Evolutionary conservation across 805 yeast species (phyloP).

Genomic region (Suhomyces canberraensis): DNA sequence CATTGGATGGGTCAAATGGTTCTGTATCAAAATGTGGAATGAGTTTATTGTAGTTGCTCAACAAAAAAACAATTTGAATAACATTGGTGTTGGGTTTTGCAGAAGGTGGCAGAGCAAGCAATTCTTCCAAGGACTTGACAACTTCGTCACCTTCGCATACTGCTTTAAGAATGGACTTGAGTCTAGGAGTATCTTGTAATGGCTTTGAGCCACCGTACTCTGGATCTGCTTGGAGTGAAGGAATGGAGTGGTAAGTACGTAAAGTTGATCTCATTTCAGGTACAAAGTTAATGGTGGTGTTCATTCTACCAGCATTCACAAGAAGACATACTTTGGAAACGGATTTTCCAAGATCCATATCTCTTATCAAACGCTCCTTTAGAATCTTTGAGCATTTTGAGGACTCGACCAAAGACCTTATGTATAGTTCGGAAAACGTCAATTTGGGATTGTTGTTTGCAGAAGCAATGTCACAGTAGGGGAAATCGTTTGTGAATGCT

Average conservation of each 20-base stretch:
- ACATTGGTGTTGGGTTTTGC: slow-evolving; percentile 53
- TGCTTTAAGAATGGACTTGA: slow-evolving; percentile 84
- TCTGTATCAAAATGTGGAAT: slow-evolving; percentile 24
- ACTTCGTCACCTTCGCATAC: slow-evolving; percentile 69
- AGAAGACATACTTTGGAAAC: slow-evolving; percentile 80
- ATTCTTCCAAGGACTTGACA: slow-evolving; percentile 47
- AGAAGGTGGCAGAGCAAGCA: slow-evolving; percentile 32
- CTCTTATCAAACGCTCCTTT: slow-evolving; percentile 68
- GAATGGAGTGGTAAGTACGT: slow-evolving; percentile 91
- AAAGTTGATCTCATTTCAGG: slow-evolving; percentile 93
- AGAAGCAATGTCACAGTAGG: slow-evolving; percentile 36
- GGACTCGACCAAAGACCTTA: slow-evolving; percentile 77
- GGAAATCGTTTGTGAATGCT: slow-evolving; percentile 67
- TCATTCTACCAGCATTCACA: slow-evolving; percentile 90
- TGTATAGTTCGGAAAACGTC: slow-evolving; percentile 81
- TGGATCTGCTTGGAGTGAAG: slow-evolving; percentile 74
- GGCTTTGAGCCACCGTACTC: slow-evolving; percentile 55
- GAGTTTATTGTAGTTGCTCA: slow-evolving; percentile 62
- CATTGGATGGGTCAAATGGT: slow-evolving; percentile 13
- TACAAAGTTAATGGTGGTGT: slow-evolving; percentile 91
- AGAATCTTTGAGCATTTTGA: slow-evolving; percentile 79
- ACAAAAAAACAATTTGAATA: slow-evolving; percentile 68
- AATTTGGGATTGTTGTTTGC: slow-evolving; percentile 43
- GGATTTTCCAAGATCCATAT: slow-evolving; percentile 60
- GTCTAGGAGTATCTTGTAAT: slow-evolving; percentile 90